Conservation (phyloP, 2,329 filamentous ascomycete species). For the Sporothrix curviconia region DNA sequence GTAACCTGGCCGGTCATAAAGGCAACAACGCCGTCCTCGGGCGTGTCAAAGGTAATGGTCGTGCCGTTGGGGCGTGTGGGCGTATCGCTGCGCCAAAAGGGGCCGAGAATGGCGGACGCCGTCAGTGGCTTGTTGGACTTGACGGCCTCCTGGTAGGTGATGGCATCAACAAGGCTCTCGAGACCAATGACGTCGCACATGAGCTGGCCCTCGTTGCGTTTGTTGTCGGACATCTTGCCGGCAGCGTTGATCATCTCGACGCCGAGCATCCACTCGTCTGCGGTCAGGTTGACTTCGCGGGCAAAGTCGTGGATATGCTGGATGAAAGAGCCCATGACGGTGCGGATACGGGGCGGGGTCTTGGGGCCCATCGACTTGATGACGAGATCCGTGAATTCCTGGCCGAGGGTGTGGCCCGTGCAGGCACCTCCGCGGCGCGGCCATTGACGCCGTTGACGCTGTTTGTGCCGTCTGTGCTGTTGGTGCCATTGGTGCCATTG, state of each 20-base stretch:
- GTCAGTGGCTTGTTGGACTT: conserved; percentile 36
- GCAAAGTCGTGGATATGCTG: conserved; percentile 62
- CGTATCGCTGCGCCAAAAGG: conserved; percentile 59
- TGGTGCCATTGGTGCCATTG: neutral
- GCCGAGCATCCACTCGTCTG: conserved; percentile 60
- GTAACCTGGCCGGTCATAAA: conserved; percentile 46
- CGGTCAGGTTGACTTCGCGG: conserved; percentile 58
- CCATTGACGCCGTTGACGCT: neutral
- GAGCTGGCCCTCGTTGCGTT: conserved; percentile 57
- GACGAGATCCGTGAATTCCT: conserved; percentile 54
- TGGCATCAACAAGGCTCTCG: conserved; percentile 57
- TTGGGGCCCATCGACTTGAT: conserved; percentile 59
- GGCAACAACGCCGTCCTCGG: conserved; percentile 34
- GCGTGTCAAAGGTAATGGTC: conserved; percentile 42
- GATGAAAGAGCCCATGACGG: conserved; percentile 53
- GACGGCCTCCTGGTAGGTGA: conserved; percentile 51
- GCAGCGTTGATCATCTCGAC: conserved; percentile 56
- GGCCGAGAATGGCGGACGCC: conserved; percentile 54
- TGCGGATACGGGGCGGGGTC: conserved; percentile 50
- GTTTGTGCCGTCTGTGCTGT: neutral
- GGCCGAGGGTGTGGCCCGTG: conserved; percentile 27
- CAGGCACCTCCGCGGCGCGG: conserved; percentile 22
- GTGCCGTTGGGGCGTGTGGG: conserved; percentile 51
- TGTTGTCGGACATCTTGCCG: conserved; percentile 50
- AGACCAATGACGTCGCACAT: conserved; percentile 58